These are phyloP conservation scores for Pythium scleroteichum DNA, from an alignment of 352 stramenopile genomes.

Conservation along the genomic window DNA sequence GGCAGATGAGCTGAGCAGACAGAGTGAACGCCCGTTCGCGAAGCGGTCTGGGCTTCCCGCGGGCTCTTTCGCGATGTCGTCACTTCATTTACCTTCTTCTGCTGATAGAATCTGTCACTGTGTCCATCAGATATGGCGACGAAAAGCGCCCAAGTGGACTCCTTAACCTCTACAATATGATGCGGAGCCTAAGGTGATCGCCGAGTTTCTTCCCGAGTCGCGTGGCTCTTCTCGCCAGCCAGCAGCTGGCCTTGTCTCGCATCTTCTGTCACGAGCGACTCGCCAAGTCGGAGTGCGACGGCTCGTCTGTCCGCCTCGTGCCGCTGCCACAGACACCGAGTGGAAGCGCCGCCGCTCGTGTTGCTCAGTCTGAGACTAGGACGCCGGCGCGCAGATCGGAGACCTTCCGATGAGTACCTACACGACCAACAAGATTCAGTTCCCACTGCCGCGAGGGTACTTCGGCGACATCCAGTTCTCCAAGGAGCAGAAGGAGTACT, in stretches of 20 bases:
- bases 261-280: constrained; percentile 1
- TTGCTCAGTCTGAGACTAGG: constrained; percentile 1
- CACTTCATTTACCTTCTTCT: not conserved
- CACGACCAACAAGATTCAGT: constrained; percentile 12
- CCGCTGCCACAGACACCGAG: not conserved
- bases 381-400: not conserved
- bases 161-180: not conserved
- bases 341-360: not conserved
- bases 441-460: constrained; percentile 8
- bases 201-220: no score
- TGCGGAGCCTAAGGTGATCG: not conserved
- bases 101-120: not conserved
- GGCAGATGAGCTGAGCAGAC: not conserved
- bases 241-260: not conserved
- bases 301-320: not conserved
- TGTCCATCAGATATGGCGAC: not conserved
- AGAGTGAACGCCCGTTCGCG: no score
- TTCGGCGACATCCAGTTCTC: constrained; percentile 17
- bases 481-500: constrained; percentile 30
- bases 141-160: no score
- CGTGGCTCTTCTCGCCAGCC: not conserved
- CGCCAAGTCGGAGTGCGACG: not conserved
- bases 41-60: not conserved
- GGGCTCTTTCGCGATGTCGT: not conserved
- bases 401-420: not conserved